A percentile compares a stretch with the other conserved stretches of the same genome.
These are phyloP conservation scores for Chaetoceros tenuissimus DNA, from an alignment of 108 stramenopile genomes.

Conservation along the genomic window DNA sequence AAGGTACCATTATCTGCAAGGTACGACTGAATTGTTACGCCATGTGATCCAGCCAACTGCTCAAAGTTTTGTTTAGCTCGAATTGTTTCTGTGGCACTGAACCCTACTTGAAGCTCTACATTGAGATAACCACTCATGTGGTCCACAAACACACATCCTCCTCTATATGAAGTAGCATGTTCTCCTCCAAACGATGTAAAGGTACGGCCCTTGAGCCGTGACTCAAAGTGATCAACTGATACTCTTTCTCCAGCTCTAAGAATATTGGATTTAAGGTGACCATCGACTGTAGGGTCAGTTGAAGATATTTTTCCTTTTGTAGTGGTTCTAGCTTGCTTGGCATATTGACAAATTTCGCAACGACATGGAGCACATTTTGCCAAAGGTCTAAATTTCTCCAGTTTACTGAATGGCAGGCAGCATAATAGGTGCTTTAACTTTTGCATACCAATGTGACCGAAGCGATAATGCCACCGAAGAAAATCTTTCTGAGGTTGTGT, in stretches of 20 bases:
- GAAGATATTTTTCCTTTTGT: neutral
- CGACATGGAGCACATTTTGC: neutral
- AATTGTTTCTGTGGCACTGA: constrained; percentile 3
- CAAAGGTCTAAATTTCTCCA: neutral
- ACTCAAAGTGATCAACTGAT: neutral
- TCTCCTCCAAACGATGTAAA: neutral
- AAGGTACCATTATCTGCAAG: constrained; percentile 15
- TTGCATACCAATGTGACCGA: constrained; percentile 16
- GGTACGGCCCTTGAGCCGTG: neutral
- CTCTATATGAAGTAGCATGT: neutral
- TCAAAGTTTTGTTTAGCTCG: constrained; percentile 21
- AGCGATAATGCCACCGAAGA: constrained; percentile 18
- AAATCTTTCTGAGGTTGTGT: constrained; percentile 16
- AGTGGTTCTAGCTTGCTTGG: neutral
- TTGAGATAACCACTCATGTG: constrained; percentile 27
- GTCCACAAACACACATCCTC: constrained; percentile 38
- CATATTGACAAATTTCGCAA: constrained; percentile 8
- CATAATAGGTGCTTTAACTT: constrained; percentile 6
- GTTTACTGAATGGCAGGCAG: constrained; percentile 1
- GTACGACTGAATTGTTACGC: constrained; percentile 12
- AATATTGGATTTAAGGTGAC: neutral
- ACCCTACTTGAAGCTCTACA: constrained; percentile 16
- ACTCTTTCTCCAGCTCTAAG: neutral
- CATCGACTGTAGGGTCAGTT: neutral
- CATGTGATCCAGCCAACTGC: neutral